Evolutionary conservation across 2,329 filamentous ascomycete genomes (phyloP).

Genomic region (Cercospora sojina): DNA sequence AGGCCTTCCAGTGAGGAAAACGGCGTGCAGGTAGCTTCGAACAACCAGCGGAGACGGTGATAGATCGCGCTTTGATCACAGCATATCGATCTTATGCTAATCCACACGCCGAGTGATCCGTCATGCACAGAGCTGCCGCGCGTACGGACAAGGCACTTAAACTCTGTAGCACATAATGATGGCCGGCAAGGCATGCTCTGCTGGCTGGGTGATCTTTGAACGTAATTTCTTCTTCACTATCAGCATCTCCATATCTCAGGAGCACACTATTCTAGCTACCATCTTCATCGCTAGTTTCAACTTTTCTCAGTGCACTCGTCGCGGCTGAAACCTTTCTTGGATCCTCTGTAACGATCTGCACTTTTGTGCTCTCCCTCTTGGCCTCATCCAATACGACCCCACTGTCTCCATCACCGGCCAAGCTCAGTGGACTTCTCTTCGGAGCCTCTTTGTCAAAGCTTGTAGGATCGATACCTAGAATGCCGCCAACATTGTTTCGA

Average conservation of each 20-base stretch:
- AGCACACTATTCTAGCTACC: slow-evolving; percentile 14
- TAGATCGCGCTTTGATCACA: too few relatives aligned
- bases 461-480: slow-evolving; percentile 62
- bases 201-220: not conserved
- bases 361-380: slow-evolving; percentile 37
- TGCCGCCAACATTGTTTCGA: slow-evolving; percentile 72
- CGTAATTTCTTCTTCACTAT: not conserved
- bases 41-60: too few relatives aligned
- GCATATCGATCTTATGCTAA: too few relatives aligned
- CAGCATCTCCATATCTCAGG: not conserved
- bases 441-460: slow-evolving; percentile 53
- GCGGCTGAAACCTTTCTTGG: slow-evolving; percentile 29
- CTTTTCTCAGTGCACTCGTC: slow-evolving; percentile 16
- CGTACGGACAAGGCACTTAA: too few relatives aligned
- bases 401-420: slow-evolving; percentile 42
- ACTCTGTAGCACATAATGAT: too few relatives aligned
- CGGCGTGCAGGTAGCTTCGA: too few relatives aligned
- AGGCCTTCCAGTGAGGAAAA: too few relatives aligned
- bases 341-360: slow-evolving; percentile 40
- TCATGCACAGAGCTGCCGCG: too few relatives aligned
- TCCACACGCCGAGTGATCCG: too few relatives aligned
- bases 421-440: slow-evolving; percentile 32
- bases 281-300: slow-evolving; percentile 22
- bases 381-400: slow-evolving; percentile 41
- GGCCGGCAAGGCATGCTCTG: too few relatives aligned